These are phyloP conservation scores for Narthecium ossifragum DNA, from an alignment of 106 monocot species.

Conservation along the genomic window DNA sequence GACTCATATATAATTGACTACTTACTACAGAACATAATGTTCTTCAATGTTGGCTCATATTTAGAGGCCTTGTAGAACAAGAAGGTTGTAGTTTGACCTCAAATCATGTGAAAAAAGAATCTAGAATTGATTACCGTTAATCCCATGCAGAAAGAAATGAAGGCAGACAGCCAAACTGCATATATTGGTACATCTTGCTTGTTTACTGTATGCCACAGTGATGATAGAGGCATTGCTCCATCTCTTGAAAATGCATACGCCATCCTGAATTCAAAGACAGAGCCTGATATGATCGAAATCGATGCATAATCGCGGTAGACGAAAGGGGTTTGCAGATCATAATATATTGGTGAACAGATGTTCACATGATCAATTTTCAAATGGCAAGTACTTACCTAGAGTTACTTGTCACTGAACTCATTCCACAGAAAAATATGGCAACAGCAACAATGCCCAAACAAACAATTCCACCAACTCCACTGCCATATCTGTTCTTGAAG, in stretches of 20 bases:
- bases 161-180: conserved; percentile 89
- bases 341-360: no score
- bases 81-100: no score
- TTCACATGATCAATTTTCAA: no score
- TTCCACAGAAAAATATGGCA: conserved; percentile 24
- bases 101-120: background rate
- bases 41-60: no score
- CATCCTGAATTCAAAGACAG: conserved; percentile 41
- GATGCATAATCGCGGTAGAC: no score
- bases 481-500: conserved; percentile 27
- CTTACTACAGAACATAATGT: no score
- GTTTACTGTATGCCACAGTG: conserved; percentile 91
- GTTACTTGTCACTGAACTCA: conserved; percentile 24
- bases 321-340: no score
- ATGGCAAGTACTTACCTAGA: conserved; percentile 13
- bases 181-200: conserved; percentile 76
- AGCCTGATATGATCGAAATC: no score
- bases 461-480: conserved; percentile 26
- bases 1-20: no score
- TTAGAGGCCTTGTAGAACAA: no score
- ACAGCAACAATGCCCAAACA: conserved; percentile 24
- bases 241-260: conserved; percentile 97
- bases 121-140: conserved; percentile 56
- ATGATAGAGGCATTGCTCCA: conserved; percentile 91
- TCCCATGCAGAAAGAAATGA: conserved; percentile 86